Percentiles rank a stretch among this genome's conserved stretches.
phyloP scores from a whole-genome alignment of 169 alveolate genomes.

The Perkinsus olseni region DNA sequence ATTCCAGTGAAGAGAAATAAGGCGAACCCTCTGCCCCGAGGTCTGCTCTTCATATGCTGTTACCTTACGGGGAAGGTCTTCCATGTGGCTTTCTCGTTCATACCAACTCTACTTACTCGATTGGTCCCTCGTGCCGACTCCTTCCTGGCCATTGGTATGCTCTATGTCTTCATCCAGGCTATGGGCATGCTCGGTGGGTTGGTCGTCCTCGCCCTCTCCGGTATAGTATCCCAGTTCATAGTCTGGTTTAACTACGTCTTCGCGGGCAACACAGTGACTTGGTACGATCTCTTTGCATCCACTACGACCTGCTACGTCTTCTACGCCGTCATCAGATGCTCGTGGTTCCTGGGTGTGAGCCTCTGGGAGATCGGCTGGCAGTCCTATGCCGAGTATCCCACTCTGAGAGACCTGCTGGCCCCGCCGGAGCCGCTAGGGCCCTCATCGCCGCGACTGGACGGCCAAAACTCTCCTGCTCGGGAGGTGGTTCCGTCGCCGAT shows the following conservation, averaged over 20 bases:
- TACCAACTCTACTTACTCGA: background rate
- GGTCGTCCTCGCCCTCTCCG: background rate
- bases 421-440: background rate
- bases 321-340: background rate
- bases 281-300: background rate
- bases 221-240: background rate
- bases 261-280: background rate
- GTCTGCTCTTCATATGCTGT: background rate
- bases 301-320: background rate
- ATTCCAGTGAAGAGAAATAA: no score
- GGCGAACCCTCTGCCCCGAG: no score
- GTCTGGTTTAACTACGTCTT: background rate
- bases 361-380: background rate
- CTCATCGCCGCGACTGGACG: no score
- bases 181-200: conserved; percentile 1
- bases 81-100: background rate
- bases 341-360: background rate
- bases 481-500: background rate
- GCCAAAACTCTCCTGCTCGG: background rate
- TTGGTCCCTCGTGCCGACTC: background rate
- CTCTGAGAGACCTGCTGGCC: background rate
- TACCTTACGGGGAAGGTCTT: background rate
- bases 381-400: background rate
- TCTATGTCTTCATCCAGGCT: background rate
- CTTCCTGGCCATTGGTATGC: background rate